Evolutionary conservation across 2,329 filamentous ascomycete genomes (phyloP).

Genomic region (Aspergillus candidus): DNA sequence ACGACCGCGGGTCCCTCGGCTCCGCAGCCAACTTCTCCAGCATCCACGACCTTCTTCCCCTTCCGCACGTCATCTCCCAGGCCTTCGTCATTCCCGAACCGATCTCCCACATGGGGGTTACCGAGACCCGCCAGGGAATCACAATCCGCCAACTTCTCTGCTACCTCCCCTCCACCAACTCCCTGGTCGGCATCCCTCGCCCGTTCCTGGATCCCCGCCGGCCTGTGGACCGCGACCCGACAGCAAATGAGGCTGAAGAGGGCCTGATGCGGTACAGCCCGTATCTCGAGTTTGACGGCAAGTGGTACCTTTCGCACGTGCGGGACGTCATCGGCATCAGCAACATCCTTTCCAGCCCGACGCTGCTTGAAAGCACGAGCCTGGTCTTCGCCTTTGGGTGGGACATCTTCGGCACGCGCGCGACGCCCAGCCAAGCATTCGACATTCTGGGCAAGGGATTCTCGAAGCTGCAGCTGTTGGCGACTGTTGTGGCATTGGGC

Average conservation of each 20-base stretch:
- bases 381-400: constrained; percentile 77
- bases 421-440: constrained; percentile 83
- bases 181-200: constrained; percentile 74
- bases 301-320: constrained; percentile 71
- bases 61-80: constrained; percentile 73
- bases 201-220: constrained; percentile 76
- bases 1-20: constrained; percentile 76
- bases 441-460: constrained; percentile 92
- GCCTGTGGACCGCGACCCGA: constrained; percentile 78
- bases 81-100: constrained; percentile 73
- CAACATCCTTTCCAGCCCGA: constrained; percentile 67
- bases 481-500: constrained; percentile 74
- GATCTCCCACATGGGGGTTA: constrained; percentile 74
- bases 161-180: constrained; percentile 64
- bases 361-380: constrained; percentile 84
- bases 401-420: constrained; percentile 80
- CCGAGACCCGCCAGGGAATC: constrained; percentile 87
- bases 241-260: constrained; percentile 71
- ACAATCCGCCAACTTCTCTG: constrained; percentile 75
- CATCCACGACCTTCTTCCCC: constrained; percentile 54
- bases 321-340: constrained; percentile 73
- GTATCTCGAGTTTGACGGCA: constrained; percentile 74
- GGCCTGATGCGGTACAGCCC: constrained; percentile 72
- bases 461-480: constrained; percentile 77
- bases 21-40: constrained; percentile 68